Evolutionary conservation across 2,329 filamentous ascomycete genomes (phyloP).

Genomic region (Hymenoscyphus salicellus): DNA sequence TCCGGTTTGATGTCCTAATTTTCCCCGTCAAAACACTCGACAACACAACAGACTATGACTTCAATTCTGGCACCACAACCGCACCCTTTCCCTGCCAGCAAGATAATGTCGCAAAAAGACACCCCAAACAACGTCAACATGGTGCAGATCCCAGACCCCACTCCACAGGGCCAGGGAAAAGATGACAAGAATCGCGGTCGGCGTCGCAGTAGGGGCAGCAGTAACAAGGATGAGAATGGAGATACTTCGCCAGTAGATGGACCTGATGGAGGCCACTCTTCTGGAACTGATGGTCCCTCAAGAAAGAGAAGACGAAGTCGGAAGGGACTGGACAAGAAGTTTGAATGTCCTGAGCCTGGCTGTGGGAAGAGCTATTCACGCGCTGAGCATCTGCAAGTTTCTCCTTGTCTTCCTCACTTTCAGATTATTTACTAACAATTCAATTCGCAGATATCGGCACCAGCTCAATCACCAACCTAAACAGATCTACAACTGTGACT

Average conservation of each 20-base stretch:
- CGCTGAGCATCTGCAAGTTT: conserved; percentile 83
- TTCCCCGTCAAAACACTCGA: background rate
- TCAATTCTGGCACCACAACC: conserved; percentile 33
- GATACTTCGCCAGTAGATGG: conserved; percentile 28
- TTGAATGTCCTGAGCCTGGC: conserved; percentile 78
- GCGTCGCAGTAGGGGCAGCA: conserved; percentile 31
- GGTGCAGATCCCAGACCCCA: conserved; percentile 27
- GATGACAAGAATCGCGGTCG: conserved; percentile 34
- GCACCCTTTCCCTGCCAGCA: conserved; percentile 26
- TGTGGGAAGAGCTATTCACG: conserved; percentile 96
- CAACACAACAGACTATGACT: conserved; percentile 33
- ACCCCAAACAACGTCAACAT: conserved; percentile 22
- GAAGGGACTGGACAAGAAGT: conserved; percentile 77
- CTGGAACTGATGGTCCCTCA: conserved; percentile 34
- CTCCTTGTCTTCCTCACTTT: background rate
- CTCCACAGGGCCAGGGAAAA: conserved; percentile 26
- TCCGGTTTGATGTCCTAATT: background rate
- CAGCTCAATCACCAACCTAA: conserved; percentile 95
- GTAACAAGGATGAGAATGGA: conserved; percentile 27
- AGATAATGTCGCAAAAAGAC: conserved; percentile 30
- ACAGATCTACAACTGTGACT: conserved; percentile 91
- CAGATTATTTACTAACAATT: conserved; percentile 14
- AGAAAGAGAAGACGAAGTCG: conserved; percentile 66
- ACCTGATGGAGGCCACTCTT: conserved; percentile 30
- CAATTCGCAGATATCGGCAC: conserved; percentile 65